Percentiles rank a stretch among this genome's conserved stretches.
Conservation (phyloP, 139 green algal genomes). For the Closterium sp. region DNA sequence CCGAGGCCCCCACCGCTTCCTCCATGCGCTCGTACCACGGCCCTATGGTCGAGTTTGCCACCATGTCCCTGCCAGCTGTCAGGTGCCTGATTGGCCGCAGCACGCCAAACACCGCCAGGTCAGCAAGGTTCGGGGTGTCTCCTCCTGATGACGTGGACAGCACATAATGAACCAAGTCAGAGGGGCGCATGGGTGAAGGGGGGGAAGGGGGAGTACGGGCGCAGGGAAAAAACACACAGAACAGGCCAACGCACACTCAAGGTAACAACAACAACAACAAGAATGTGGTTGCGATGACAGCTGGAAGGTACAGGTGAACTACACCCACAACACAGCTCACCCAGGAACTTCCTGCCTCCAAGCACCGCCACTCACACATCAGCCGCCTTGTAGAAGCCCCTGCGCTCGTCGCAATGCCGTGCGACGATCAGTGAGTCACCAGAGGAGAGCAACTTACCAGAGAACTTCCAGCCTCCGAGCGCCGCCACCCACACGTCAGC, state of each 20-base stretch:
- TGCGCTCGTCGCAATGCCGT: too few relatives aligned
- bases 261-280: too few relatives aligned
- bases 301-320: too few relatives aligned
- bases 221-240: too few relatives aligned
- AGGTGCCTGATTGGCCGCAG: constrained; percentile 75
- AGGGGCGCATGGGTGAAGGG: too few relatives aligned
- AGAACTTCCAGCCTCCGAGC: constrained; percentile 34
- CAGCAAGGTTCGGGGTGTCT: constrained; percentile 76
- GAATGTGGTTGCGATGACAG: too few relatives aligned
- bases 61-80: constrained; percentile 64
- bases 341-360: constrained; percentile 42
- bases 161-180: constrained; percentile 2
- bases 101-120: constrained; percentile 89
- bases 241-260: too few relatives aligned
- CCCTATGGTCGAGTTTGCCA: constrained; percentile 63
- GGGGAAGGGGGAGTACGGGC: too few relatives aligned
- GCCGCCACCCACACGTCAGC: constrained; percentile 55
- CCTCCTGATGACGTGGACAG: constrained; percentile 50
- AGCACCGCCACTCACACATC: constrained; percentile 54
- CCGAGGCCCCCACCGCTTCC: neutral
- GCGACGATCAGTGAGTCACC: too few relatives aligned
- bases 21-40: constrained; percentile 49
- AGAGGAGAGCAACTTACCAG: too few relatives aligned
- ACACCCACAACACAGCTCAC: neutral
- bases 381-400: constrained; percentile 55